Percentiles rank a stretch among this genome's conserved stretches.
phyloP scores from a whole-genome alignment of 2,329 filamentous ascomycete genomes.

The Xylariaceae sp. region DNA sequence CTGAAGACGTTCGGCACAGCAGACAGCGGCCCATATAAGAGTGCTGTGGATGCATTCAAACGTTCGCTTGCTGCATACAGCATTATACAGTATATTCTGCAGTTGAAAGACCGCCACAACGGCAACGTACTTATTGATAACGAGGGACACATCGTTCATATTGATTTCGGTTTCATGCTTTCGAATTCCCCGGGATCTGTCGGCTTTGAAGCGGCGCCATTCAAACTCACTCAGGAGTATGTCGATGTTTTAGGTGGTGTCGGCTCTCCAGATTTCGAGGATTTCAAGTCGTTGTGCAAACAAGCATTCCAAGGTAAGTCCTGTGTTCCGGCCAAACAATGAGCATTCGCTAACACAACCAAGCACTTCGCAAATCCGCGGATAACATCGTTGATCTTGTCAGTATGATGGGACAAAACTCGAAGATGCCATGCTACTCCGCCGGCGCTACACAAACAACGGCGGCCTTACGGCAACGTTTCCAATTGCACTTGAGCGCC shows the following conservation, averaged over 20 bases:
- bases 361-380: conserved; percentile 69
- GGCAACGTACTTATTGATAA: conserved; percentile 83
- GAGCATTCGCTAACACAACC: conserved; percentile 2
- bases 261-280: conserved; percentile 62
- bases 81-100: conserved; percentile 76
- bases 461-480: conserved; percentile 63
- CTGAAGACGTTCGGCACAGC: conserved; percentile 69
- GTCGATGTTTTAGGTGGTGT: conserved; percentile 76
- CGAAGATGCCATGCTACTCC: conserved; percentile 78
- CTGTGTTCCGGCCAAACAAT: background rate
- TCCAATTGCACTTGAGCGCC: conserved; percentile 76
- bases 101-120: conserved; percentile 82
- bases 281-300: conserved; percentile 76
- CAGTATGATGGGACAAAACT: conserved; percentile 76
- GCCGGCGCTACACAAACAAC: conserved; percentile 69
- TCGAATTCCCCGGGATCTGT: conserved; percentile 81
- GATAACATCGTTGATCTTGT: conserved; percentile 78
- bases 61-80: conserved; percentile 80
- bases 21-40: conserved; percentile 63
- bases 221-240: conserved; percentile 82
- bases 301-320: conserved; percentile 69
- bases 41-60: conserved; percentile 73
- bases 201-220: conserved; percentile 80
- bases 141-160: conserved; percentile 80
- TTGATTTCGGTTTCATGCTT: conserved; percentile 87